Base-by-base conservation (phyloP, 2,329 filamentous ascomycete genomes). In the Aureobasidium sp. region DNA sequence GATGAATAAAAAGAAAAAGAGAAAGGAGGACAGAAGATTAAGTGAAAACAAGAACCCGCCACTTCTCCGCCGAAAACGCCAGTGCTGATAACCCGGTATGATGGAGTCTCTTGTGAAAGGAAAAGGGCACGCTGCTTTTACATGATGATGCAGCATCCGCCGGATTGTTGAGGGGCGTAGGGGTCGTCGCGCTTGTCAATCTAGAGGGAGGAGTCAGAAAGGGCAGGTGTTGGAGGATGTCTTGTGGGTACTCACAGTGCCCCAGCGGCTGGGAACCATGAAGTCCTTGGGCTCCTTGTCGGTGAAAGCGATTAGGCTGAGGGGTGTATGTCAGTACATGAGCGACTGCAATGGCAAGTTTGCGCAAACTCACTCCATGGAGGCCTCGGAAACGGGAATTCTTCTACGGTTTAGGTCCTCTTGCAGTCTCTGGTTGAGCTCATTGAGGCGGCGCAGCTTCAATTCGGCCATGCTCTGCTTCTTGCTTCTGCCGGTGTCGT, bases 401-500 rank as follows among this genome's bases (percentile, higher is more conserved):
- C 94, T 85, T 74, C 96, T 91, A 74, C 94, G 86, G 71, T 97
- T 94, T 67, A 99, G 82, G 75, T 99, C 94, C 78, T 99, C 94
- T 71, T 92, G 90, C 75, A 99, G 80, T 70, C 94, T 88, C 77
- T 91, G 91, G 82, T 97, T 99, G 71, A 99, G 85, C 80, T 99
- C 94, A 65, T 92, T 97, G 77, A 99, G 82, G 67, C 94, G 89
- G 72, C 94, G 88, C 71, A 97, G 85, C 83, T 99, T 99, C 67
- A 99, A 85, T 76, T 99, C 94, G 69, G 93, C 93, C 90, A 99
- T 97, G 75, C 91, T 96, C 80, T 97, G 94, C 82, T 97, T 97
- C 81, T 95, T 97, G 81, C 92, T 96, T 83, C 84, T 85, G 68
- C 82, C 79, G 72, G 85, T 84, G 68, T 84, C 83, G 67, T 83